Evolutionary conservation across 208 protist species (phyloP), one percentile per base, ranked within the genome.

Genomic region (Trypanosoma mega): DNA sequence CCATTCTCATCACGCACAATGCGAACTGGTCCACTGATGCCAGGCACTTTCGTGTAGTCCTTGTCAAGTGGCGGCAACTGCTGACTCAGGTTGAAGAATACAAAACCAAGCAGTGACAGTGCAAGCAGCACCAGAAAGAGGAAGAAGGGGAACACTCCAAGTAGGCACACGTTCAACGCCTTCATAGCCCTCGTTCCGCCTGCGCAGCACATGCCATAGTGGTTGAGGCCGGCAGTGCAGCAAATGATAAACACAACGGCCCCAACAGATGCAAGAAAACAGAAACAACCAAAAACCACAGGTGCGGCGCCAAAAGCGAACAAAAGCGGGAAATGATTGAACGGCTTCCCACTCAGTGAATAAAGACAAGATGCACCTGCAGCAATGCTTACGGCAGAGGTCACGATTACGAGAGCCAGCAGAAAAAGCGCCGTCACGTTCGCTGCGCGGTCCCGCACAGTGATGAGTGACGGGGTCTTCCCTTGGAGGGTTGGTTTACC

Each of bases 141-240:
- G 23, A 85, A 58, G 39, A 78, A 72, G 0, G 74, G 78, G 20
- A 85, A 75, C 9, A 85, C 70, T 50, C 73, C 78, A 30, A 70
- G 39, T 30, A 80, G 49, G 45, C 58, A 73, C 30, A 84, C 74
- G 7, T 68, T 64, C 30, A 63, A 30, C 18, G 54, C 26, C 11
- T 52, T 58, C 9, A 65, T 64, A 61, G 49, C 30, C 50, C 58
- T 41, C 12, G 36, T 63, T 29, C 56, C 54, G 51, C 61, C 63
- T 61, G 60, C 72, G 66, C 63, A 84, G 59, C 78, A 80, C 78
- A 84, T 80, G 60, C 68, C 72, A 51, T 84, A 80, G 49, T 52
- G 63, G 2, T 27, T 36, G 34, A 84, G 55, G 4, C 73, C 73
- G 73, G 77, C 70, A 21, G 68, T 64, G 49, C 63, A 80, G 48